Evolutionary conservation across 2,329 filamentous ascomycete species (phyloP).

Genomic region (Thielaviopsis cerberus): DNA sequence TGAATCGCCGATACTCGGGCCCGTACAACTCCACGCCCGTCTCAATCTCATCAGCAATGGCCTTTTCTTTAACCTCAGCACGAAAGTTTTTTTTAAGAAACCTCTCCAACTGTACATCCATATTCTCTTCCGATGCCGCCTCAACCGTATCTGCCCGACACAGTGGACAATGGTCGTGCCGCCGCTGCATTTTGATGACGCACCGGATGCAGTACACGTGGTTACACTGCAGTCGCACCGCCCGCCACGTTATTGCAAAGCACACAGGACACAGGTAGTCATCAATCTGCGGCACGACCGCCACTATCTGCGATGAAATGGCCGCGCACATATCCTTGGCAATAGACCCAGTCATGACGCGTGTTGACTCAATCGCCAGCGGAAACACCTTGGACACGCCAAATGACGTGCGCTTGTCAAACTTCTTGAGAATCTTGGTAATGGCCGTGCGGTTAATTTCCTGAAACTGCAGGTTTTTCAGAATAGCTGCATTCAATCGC

Average conservation of each 20-base stretch:
- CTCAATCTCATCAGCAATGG: slow-evolving; percentile 54
- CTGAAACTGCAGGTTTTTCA: slow-evolving; percentile 67
- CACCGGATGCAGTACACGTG: slow-evolving; percentile 76
- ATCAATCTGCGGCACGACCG: slow-evolving; percentile 60
- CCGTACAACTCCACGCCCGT: slow-evolving; percentile 57
- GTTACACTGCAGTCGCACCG: slow-evolving; percentile 54
- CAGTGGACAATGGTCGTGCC: slow-evolving; percentile 53
- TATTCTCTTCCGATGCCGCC: slow-evolving; percentile 40
- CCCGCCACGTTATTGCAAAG: slow-evolving; percentile 60
- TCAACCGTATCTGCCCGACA: slow-evolving; percentile 57
- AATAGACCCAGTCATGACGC: slow-evolving; percentile 46
- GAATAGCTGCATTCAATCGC: slow-evolving; percentile 52
- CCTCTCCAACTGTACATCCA: slow-evolving; percentile 48
- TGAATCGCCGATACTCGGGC: slow-evolving; percentile 38
- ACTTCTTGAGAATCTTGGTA: slow-evolving; percentile 75
- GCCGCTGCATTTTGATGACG: slow-evolving; percentile 59
- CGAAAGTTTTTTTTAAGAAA: slow-evolving; percentile 64
- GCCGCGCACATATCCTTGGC: slow-evolving; percentile 60
- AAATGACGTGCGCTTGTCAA: slow-evolving; percentile 68
- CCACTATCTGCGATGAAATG: slow-evolving; percentile 53
- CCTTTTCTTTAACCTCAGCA: slow-evolving; percentile 47
- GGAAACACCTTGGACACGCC: slow-evolving; percentile 47
- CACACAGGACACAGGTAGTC: slow-evolving; percentile 74
- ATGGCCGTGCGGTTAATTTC: slow-evolving; percentile 67
- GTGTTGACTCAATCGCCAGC: slow-evolving; percentile 35